phyloP scores from a whole-genome alignment of 1,139 yeast species.

The Schizosaccharomyces versatilis region DNA sequence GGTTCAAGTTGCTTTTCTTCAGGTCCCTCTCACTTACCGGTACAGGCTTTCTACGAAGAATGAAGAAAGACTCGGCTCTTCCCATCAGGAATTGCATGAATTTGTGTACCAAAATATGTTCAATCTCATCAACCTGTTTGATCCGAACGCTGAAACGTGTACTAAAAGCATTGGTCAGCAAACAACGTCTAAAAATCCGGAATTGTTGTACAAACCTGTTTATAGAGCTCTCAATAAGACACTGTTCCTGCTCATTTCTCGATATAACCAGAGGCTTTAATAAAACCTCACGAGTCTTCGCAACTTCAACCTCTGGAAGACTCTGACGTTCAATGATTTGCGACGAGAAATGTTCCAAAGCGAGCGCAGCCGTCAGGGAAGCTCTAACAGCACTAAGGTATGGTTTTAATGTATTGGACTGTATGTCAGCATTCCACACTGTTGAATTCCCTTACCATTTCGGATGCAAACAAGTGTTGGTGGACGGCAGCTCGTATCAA shows the following conservation, averaged over 20 bases:
- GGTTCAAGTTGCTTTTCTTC: no score
- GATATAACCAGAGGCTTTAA: conserved; percentile 78
- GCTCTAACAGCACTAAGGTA: conserved; percentile 83
- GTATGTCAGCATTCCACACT: no score
- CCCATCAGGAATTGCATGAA: conserved; percentile 83
- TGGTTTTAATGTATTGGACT: conserved; percentile 70
- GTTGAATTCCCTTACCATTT: no score
- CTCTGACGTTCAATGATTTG: conserved; percentile 93
- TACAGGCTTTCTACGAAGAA: conserved; percentile 76
- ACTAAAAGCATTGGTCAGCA: background rate
- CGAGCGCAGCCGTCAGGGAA: conserved; percentile 85
- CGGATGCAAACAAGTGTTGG: no score
- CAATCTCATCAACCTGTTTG: conserved; percentile 95
- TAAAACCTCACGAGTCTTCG: conserved; percentile 56
- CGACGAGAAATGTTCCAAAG: conserved; percentile 83
- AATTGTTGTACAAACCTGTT: conserved; percentile 27
- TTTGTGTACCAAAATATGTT: conserved; percentile 76
- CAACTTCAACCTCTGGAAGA: conserved; percentile 85
- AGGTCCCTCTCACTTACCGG: conserved; percentile 17
- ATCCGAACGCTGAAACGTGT: conserved; percentile 68
- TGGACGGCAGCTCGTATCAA: no score
- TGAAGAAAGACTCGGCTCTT: conserved; percentile 84
- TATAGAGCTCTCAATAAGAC: conserved; percentile 79
- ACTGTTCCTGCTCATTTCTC: conserved; percentile 82
- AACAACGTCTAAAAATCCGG: background rate